Evolutionary conservation across 768 basidiomycete species (phyloP).

Genomic region (Dentipellis sp.): DNA sequence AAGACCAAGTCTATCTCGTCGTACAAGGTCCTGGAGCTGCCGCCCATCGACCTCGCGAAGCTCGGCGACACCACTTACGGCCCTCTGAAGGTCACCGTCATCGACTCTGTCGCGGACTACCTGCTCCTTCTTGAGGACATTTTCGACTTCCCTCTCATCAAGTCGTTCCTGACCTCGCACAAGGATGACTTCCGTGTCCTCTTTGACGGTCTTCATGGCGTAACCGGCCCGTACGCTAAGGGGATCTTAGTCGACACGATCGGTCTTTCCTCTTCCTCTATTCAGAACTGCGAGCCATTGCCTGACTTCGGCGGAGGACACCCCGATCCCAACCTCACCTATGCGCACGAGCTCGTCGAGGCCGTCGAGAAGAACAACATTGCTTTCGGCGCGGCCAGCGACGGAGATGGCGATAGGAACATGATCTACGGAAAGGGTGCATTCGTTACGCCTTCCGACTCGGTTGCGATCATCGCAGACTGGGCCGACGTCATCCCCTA

Average conservation of each 20-base stretch:
- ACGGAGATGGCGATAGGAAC: constrained; percentile 97
- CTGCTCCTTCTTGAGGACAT: constrained; percentile 73
- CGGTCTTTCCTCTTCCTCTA: constrained; percentile 66
- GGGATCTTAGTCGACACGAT: constrained; percentile 81
- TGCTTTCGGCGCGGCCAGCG: constrained; percentile 90
- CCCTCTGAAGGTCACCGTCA: constrained; percentile 77
- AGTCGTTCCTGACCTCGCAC: constrained; percentile 71
- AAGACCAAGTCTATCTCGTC: constrained; percentile 77
- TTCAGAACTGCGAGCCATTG: constrained; percentile 86
- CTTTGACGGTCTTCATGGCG: constrained; percentile 94
- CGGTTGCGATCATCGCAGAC: constrained; percentile 97
- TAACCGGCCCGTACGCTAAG: constrained; percentile 92
- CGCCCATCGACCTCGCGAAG: constrained; percentile 74
- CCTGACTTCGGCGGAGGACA: constrained; percentile 98
- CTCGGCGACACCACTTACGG: constrained; percentile 75
- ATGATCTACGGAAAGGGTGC: constrained; percentile 99
- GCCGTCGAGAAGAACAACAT: constrained; percentile 82
- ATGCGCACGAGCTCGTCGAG: constrained; percentile 90
- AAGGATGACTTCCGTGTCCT: constrained; percentile 69
- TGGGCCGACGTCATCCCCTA: constrained; percentile 91
- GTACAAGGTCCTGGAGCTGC: constrained; percentile 79
- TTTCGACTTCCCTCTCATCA: constrained; percentile 93
- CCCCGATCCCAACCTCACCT: constrained; percentile 97
- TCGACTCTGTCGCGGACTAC: constrained; percentile 92
- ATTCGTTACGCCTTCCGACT: constrained; percentile 96